Conservation (phyloP, 129 eudicot genomes). For the carrot (Daucus carota) region DH1_v3.0 NC_030383.2:50703001-50703500, state of each 20-base stretch:
- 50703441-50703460: neutral
- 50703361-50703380: neutral
- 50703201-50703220: neutral
- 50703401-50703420: neutral
- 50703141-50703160: neutral
- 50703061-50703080: neutral
- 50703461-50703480: neutral
- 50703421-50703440: neutral
- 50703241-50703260: neutral
- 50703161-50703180: neutral
- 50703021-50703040: neutral
- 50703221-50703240: neutral
- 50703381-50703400: neutral
- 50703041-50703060: neutral
- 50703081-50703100: neutral
- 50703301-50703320: neutral
- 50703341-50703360: neutral
- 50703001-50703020: neutral
- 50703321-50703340: neutral
- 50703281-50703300: neutral
- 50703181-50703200: neutral
- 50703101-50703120: neutral
- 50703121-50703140: neutral
- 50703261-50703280: neutral
- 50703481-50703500: slow-evolving; percentile 9